Conservation (phyloP, 495 filamentous ascomycete species). For the Endocarpon pusillum region DNA sequence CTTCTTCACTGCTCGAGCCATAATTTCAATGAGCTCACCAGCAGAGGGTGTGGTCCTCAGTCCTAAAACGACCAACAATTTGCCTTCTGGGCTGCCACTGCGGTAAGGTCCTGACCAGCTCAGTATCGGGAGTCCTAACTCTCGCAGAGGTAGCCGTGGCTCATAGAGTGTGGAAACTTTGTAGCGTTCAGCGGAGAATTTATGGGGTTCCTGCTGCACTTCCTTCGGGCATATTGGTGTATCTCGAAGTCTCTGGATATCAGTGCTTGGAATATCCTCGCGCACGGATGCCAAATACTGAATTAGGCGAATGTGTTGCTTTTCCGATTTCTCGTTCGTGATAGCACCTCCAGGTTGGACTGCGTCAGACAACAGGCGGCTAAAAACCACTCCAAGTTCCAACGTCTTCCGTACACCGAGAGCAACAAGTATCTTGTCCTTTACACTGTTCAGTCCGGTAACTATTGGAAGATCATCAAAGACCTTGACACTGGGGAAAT, state of each 20-base stretch:
- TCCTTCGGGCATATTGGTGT: constrained; percentile 75
- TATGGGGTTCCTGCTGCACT: constrained; percentile 31
- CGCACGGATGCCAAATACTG: constrained; percentile 80
- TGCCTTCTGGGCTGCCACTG: constrained; percentile 45
- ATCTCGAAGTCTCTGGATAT: constrained; percentile 60
- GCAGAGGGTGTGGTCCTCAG: constrained; percentile 51
- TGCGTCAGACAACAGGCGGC: constrained; percentile 52
- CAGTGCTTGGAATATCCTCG: constrained; percentile 72
- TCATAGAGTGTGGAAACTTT: constrained; percentile 74
- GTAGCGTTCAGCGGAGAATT: constrained; percentile 33
- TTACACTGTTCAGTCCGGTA: constrained; percentile 52
- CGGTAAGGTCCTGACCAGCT: constrained; percentile 65
- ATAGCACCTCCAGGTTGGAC: constrained; percentile 23
- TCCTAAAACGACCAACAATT: constrained; percentile 54
- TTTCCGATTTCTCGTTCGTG: constrained; percentile 35
- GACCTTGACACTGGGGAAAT: constrained; percentile 80
- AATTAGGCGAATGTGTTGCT: constrained; percentile 89
- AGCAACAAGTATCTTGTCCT: constrained; percentile 71
- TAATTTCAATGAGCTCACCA: constrained; percentile 54
- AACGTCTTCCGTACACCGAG: constrained; percentile 73
- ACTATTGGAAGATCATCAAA: constrained; percentile 86
- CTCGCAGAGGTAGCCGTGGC: constrained; percentile 52
- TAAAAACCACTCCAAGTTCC: constrained; percentile 84
- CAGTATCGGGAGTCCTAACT: constrained; percentile 57
- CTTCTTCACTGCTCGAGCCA: constrained; percentile 39